Percentiles rank a stretch among this genome's conserved stretches.
These are phyloP conservation scores for Pleurotus citrinopileatus DNA, from an alignment of 768 basidiomycete genomes.

Conservation along the genomic window DNA sequence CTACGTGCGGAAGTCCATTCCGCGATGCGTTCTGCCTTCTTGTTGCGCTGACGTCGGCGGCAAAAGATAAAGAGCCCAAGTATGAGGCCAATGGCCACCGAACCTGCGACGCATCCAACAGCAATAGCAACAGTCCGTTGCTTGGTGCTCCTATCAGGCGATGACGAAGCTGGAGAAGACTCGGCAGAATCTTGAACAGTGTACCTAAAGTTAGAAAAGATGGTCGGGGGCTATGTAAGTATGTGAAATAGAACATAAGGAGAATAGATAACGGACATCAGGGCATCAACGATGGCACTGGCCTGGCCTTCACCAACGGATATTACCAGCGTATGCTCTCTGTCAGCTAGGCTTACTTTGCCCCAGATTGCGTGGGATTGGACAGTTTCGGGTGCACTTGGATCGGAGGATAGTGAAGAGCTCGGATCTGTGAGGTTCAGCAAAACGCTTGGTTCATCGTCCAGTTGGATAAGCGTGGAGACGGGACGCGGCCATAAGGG, in stretches of 20 bases:
- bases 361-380: constrained; percentile 35
- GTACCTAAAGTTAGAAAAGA: not conserved
- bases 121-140: not conserved
- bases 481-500: constrained; percentile 46
- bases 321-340: constrained; percentile 32
- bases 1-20: not conserved
- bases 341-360: constrained; percentile 27
- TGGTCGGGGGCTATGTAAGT: not conserved
- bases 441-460: constrained; percentile 27
- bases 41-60: not conserved
- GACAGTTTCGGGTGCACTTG: constrained; percentile 27
- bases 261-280: constrained; percentile 28
- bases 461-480: constrained; percentile 36
- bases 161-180: not conserved
- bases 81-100: not conserved
- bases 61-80: not conserved
- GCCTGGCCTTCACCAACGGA: constrained; percentile 34
- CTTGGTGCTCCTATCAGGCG: not conserved
- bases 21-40: not conserved
- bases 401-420: not conserved
- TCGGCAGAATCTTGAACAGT: not conserved
- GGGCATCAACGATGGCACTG: constrained; percentile 35
- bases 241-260: not conserved
- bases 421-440: constrained; percentile 27
- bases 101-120: not conserved